phyloP scores from a whole-genome alignment of 345 rosid genomes.

The Raphanus raphanistrum region DNA sequence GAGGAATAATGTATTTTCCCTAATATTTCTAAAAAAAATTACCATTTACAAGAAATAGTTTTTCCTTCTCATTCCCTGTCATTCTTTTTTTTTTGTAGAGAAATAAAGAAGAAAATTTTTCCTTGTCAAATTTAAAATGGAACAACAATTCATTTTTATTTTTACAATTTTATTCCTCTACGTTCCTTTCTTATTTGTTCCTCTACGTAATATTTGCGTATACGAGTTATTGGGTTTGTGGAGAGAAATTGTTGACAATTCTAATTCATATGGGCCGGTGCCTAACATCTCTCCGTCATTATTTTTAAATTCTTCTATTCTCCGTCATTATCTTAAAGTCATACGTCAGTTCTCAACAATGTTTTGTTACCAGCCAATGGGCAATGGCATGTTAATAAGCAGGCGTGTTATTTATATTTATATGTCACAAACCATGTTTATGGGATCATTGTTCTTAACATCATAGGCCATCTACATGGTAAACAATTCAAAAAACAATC shows the following conservation, averaged over 20 bases:
- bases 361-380: neutral
- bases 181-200: no score
- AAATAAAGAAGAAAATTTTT: no score
- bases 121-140: no score
- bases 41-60: no score
- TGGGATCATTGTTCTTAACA: neutral
- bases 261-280: conserved; percentile 15
- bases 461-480: neutral
- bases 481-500: neutral
- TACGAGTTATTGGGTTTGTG: neutral
- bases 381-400: neutral
- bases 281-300: conserved; percentile 16
- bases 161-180: no score
- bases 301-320: neutral
- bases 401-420: neutral
- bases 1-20: no score
- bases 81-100: no score
- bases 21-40: no score
- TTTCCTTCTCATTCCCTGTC: no score
- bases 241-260: neutral
- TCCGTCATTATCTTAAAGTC: neutral
- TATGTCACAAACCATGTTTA: neutral
- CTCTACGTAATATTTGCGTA: no score
- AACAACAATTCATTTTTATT: no score
- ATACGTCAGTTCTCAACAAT: neutral